Conservation (phyloP, 2,329 filamentous ascomycete genomes). For the Pezicula radicicola region DNA sequence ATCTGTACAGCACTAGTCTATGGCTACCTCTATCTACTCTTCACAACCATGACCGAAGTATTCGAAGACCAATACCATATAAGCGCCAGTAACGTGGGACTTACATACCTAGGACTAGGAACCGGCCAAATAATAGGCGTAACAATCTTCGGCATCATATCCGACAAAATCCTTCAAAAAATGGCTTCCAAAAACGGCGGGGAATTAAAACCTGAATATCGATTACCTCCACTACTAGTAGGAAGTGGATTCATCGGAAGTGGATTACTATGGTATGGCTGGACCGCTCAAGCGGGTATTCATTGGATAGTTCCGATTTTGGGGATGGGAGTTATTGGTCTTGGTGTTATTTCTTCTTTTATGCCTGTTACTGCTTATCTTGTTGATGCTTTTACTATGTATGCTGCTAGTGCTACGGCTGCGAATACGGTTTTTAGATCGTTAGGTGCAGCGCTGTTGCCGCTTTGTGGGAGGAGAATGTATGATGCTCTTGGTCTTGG, state of each 20-base stretch:
- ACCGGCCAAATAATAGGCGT: conserved; percentile 34
- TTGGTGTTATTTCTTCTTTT: conserved; percentile 37
- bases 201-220: conserved; percentile 30
- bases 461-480: conserved; percentile 44
- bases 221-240: conserved; percentile 38
- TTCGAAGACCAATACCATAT: conserved; percentile 40
- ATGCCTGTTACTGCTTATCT: conserved; percentile 42
- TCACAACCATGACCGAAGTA: conserved; percentile 45
- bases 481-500: conserved; percentile 37
- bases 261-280: conserved; percentile 46
- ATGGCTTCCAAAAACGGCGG: conserved; percentile 29
- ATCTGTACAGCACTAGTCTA: conserved; percentile 48
- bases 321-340: conserved; percentile 36
- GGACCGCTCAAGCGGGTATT: conserved; percentile 35
- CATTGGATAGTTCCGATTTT: conserved; percentile 40
- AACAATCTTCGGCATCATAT: conserved; percentile 33
- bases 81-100: conserved; percentile 32
- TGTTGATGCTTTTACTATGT: conserved; percentile 36
- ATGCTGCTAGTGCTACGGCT: conserved; percentile 35
- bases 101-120: conserved; percentile 38
- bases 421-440: conserved; percentile 37
- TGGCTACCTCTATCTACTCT: conserved; percentile 47
- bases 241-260: conserved; percentile 36
- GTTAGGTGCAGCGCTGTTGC: conserved; percentile 46
- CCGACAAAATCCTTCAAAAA: conserved; percentile 39